Percentiles rank a stretch among this genome's conserved stretches.
Conservation (phyloP, 805 yeast genomes). For the Cephaloascus albidus region DNA sequence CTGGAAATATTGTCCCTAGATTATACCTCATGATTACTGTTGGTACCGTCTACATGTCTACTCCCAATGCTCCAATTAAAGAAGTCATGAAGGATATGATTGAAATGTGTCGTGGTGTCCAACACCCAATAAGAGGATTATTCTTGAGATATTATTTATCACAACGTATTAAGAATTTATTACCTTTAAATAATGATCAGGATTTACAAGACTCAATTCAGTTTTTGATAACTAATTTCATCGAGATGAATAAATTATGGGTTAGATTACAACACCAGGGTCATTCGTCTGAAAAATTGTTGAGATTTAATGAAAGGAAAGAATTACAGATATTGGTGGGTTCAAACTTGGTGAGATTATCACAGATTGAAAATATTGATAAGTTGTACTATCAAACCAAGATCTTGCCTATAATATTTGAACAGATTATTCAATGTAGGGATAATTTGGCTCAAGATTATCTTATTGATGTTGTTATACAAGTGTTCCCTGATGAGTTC, state of each 20-base stretch:
- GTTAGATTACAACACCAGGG: constrained; percentile 95
- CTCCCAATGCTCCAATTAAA: constrained; percentile 67
- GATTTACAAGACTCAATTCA: constrained; percentile 62
- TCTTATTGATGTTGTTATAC: constrained; percentile 81
- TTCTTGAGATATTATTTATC: constrained; percentile 83
- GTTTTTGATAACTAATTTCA: constrained; percentile 77
- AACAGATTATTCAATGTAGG: constrained; percentile 86
- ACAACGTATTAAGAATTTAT: constrained; percentile 66
- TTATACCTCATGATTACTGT: constrained; percentile 91
- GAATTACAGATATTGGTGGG: constrained; percentile 91
- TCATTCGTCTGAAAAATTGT: constrained; percentile 69
- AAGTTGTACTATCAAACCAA: constrained; percentile 33
- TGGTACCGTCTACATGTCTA: constrained; percentile 80
- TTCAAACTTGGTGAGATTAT: constrained; percentile 78
- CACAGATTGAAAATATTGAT: constrained; percentile 76
- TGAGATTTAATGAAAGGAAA: constrained; percentile 70
- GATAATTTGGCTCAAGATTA: constrained; percentile 92
- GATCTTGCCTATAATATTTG: constrained; percentile 72
- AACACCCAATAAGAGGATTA: constrained; percentile 87
- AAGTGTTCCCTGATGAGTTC: constrained; percentile 90
- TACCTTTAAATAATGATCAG: constrained; percentile 30
- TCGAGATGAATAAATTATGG: constrained; percentile 98
- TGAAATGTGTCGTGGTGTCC: constrained; percentile 96
- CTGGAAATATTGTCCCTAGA: constrained; percentile 88
- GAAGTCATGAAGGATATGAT: constrained; percentile 94